Evolutionary conservation across 1,284 basidiomycete genomes (phyloP), one percentile per base, ranked within the genome.

Genomic region (Neonothopanus nambi): DNA sequence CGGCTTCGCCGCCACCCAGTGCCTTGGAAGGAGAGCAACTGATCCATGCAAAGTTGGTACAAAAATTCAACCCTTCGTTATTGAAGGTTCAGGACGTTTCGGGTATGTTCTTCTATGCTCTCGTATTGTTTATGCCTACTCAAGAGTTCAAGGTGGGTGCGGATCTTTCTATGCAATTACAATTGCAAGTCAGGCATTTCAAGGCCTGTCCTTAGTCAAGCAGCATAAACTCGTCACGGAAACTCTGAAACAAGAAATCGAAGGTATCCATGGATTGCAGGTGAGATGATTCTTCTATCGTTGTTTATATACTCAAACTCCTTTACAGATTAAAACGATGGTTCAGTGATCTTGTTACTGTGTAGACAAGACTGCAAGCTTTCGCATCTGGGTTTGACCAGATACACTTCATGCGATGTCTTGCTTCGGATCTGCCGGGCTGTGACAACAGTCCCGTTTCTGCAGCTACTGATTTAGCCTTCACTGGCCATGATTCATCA

Each of bases 91-190:
- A 93, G 71, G 94, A 97, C 68, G 83, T 95, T 9, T 96, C 94
- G 42, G 93, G 94, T 93, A 35, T 57, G 82, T 59, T 20, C 17
- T 13, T 13, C 7, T 48, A 15, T 54, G 17, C 54, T n/a, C 37
- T 23, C 5, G 36, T 40, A 15, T 50, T 39, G n/a, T 54, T 15
- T n/a, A 26, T 43, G n/a, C 9, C 18, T 42, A 15, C 41, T 43
- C 15, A 46, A 51, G 18, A 2, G 21, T 48, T 2, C 60, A 96
- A n/a, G 95, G 95, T 52, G 96, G 96, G 26, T 99, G 96, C 67
- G 97, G 96, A 11, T 83, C 89, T 2, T 99, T 99, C 73, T 99
- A 97, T 67, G 91, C 94, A 37, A 97, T 99, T 60, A 80, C 85
- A 36, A 90, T 99, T 57, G 84, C 89, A 3, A 94, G 92, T 54